Percentiles rank a stretch among this genome's conserved stretches.
phyloP scores from a whole-genome alignment of 108 stramenopile species.

The Bacterosira constricta region DNA sequence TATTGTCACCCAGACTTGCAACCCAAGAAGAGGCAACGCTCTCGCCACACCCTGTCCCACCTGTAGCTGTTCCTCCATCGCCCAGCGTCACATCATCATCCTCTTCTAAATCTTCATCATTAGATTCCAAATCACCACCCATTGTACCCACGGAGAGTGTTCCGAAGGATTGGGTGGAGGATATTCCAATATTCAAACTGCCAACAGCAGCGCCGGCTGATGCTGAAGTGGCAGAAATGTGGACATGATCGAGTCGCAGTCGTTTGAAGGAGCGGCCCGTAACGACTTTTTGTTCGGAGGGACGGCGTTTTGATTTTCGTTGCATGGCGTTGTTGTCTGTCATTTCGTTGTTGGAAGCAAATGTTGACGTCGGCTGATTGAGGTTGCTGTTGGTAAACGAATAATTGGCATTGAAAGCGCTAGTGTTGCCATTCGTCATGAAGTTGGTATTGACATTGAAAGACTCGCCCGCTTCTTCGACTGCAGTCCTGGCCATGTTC shows the following conservation, averaged over 20 bases:
- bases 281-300: neutral
- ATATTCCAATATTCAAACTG: too few species aligned
- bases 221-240: neutral
- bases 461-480: too few species aligned
- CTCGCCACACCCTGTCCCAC: neutral
- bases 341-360: too few species aligned
- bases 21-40: slow-evolving; percentile 19
- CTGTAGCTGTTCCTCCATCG: neutral
- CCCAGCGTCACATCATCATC: too few species aligned
- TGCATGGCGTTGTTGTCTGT: too few species aligned
- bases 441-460: too few species aligned
- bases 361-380: too few species aligned
- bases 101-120: slow-evolving; percentile 14
- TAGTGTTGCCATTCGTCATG: too few species aligned
- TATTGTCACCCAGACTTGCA: slow-evolving; percentile 21
- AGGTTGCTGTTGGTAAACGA: too few species aligned
- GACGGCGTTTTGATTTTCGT: too few species aligned
- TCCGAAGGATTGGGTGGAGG: slow-evolving; percentile 6
- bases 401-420: too few species aligned
- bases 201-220: neutral
- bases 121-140: slow-evolving; percentile 12
- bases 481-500: too few species aligned
- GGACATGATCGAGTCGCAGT: slow-evolving; percentile 7
- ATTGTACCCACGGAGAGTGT: slow-evolving; percentile 17
- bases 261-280: slow-evolving; percentile 25